phyloP scores from a whole-genome alignment of 176 grass and related monocot species.

The Eragrostis nindensis region DNA sequence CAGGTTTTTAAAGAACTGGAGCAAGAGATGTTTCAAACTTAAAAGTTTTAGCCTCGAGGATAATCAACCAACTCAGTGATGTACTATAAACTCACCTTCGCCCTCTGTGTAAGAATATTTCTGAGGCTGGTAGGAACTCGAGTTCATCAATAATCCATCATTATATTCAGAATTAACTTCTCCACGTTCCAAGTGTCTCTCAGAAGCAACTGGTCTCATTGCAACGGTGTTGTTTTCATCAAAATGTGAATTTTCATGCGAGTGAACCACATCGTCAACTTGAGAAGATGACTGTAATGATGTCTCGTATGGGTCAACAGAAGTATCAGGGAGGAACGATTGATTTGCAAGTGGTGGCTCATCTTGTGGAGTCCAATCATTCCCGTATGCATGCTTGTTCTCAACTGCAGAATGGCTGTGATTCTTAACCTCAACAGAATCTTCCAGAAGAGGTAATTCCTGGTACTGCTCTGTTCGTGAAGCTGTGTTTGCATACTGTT shows the following conservation, averaged over 20 bases:
- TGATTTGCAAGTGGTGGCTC: constrained; percentile 47
- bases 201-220: constrained; percentile 46
- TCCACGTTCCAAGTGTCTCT: constrained; percentile 59
- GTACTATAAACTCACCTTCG: constrained; percentile 61
- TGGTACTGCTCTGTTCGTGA: constrained; percentile 51
- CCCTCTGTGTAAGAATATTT: constrained; percentile 49
- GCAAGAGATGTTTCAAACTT: constrained; percentile 3
- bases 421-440: constrained; percentile 53
- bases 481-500: constrained; percentile 55
- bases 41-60: not conserved
- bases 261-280: constrained; percentile 48
- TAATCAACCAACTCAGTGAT: constrained; percentile 3
- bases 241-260: constrained; percentile 49
- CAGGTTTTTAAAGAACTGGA: not conserved
- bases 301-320: constrained; percentile 47
- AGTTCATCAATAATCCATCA: constrained; percentile 52
- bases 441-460: constrained; percentile 44
- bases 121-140: constrained; percentile 61
- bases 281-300: constrained; percentile 50
- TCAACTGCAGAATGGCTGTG: constrained; percentile 42
- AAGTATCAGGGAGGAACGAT: constrained; percentile 46
- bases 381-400: constrained; percentile 52
- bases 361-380: constrained; percentile 69
- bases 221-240: constrained; percentile 49
- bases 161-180: constrained; percentile 63